These are phyloP conservation scores for Penicillium paxilli DNA, from an alignment of 495 filamentous ascomycete species.

Conservation along the genomic window DNA sequence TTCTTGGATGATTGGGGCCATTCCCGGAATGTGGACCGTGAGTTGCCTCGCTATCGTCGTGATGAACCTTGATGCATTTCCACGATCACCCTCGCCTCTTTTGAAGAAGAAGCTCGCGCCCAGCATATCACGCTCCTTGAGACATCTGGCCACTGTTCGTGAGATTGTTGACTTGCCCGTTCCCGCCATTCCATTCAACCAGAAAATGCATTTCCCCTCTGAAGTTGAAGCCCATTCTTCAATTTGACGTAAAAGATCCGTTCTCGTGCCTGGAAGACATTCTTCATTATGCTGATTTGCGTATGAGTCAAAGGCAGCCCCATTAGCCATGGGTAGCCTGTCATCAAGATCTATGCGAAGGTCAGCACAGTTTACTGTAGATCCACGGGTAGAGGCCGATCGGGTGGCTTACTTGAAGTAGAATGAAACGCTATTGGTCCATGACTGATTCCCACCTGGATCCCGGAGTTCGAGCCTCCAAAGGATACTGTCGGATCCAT, in stretches of 20 bases:
- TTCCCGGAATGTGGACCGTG: constrained; percentile 14
- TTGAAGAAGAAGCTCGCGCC: constrained; percentile 54
- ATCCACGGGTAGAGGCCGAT: too few relatives aligned
- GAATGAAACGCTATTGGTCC: too few relatives aligned
- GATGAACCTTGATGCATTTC: constrained; percentile 37
- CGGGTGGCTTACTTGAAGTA: too few relatives aligned
- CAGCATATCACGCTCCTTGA: constrained; percentile 6
- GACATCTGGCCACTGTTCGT: constrained; percentile 20
- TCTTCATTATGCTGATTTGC: constrained; percentile 10
- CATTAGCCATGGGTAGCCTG: constrained; percentile 4
- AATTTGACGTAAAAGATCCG: constrained; percentile 26
- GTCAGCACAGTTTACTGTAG: too few relatives aligned
- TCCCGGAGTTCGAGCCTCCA: too few relatives aligned
- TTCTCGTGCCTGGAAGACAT: constrained; percentile 29
- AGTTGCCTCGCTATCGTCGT: constrained; percentile 47
- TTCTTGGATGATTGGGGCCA: constrained; percentile 27
- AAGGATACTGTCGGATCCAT: too few relatives aligned
- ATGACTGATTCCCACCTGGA: too few relatives aligned
- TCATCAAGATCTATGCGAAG: too few relatives aligned
- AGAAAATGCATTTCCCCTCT: constrained; percentile 30
- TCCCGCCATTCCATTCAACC: too few relatives aligned
- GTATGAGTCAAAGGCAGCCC: constrained; percentile 20
- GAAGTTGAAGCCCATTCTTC: constrained; percentile 23
- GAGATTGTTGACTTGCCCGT: constrained; percentile 45
- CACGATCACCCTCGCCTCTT: constrained; percentile 41